Evolutionary conservation across 768 basidiomycete species (phyloP).

Genomic region (Auriscalpium orientale): DNA sequence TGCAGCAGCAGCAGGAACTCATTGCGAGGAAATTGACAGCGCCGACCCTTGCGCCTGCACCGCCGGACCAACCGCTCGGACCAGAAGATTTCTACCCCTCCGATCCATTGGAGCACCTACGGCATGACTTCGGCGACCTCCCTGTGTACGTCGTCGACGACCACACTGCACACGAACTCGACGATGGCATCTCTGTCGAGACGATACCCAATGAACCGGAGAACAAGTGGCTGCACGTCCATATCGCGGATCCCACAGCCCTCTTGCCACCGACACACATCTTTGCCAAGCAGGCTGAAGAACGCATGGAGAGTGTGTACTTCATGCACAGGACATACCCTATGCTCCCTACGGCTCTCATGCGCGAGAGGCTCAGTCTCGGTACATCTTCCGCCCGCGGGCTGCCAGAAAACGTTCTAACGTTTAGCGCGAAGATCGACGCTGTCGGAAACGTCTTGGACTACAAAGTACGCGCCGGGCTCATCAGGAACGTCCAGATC

Average conservation of each 20-base stretch:
- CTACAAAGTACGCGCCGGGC: conserved; percentile 58
- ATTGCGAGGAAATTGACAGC: not conserved
- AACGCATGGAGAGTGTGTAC: conserved; percentile 51
- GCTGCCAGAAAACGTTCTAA: conserved; percentile 51
- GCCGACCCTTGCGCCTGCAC: not conserved
- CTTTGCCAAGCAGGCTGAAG: conserved; percentile 50
- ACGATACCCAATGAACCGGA: conserved; percentile 49
- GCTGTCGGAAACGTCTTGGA: conserved; percentile 59
- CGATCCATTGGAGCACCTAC: conserved; percentile 62
- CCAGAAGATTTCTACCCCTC: conserved; percentile 55
- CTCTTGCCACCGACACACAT: conserved; percentile 64
- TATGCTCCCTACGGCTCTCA: conserved; percentile 62
- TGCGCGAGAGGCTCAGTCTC: conserved; percentile 44
- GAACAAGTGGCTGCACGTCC: conserved; percentile 76
- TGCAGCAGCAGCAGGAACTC: not conserved
- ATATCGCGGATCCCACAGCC: conserved; percentile 88
- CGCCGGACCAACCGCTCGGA: conserved; percentile 26
- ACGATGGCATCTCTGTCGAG: conserved; percentile 89
- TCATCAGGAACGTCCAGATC: conserved; percentile 60
- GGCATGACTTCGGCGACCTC: conserved; percentile 80
- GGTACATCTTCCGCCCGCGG: conserved; percentile 28
- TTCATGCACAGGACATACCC: conserved; percentile 54
- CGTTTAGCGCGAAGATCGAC: conserved; percentile 73
- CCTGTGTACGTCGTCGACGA: conserved; percentile 89
- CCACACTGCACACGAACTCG: conserved; percentile 70